A percentile compares a stretch with the other conserved stretches of the same genome.
Conservation (phyloP, 495 filamentous ascomycete species). For the Stereocaulon alpinum region DNA sequence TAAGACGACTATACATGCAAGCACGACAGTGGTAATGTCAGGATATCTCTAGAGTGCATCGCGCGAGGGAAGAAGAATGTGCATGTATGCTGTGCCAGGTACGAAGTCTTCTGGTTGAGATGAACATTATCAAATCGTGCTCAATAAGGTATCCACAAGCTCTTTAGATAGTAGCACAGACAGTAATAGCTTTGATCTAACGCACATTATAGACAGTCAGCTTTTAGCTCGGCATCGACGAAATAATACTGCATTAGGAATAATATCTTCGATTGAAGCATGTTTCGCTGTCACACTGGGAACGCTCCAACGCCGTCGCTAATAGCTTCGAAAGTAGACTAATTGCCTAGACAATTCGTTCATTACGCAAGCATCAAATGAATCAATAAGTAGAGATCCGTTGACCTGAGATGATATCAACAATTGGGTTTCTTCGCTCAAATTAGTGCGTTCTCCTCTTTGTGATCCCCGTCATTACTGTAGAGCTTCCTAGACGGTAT, state of each 20-base stretch:
- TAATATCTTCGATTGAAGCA: not conserved
- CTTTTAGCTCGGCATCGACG: no score
- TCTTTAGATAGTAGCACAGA: no score
- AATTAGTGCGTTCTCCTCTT: not conserved
- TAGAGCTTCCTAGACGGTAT: not conserved
- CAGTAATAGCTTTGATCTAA: no score
- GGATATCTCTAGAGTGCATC: no score
- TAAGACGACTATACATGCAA: no score
- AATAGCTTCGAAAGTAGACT: not conserved
- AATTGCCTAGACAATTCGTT: not conserved
- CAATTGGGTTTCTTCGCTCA: not conserved
- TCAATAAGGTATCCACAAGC: no score
- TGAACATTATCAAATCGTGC: no score
- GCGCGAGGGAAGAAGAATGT: no score
- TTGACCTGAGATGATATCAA: not conserved
- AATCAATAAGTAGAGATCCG: not conserved
- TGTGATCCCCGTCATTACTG: not conserved
- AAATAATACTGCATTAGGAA: not conserved
- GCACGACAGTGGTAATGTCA: no score
- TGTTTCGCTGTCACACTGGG: not conserved
- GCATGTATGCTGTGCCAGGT: no score
- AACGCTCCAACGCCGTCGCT: not conserved
- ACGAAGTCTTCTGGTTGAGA: no score
- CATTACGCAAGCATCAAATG: not conserved
- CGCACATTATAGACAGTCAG: no score